Percentiles rank a stretch among this genome's conserved stretches.
These are phyloP conservation scores for Sonneratia alba DNA, from an alignment of 345 rosid species.

Conservation along the genomic window DNA sequence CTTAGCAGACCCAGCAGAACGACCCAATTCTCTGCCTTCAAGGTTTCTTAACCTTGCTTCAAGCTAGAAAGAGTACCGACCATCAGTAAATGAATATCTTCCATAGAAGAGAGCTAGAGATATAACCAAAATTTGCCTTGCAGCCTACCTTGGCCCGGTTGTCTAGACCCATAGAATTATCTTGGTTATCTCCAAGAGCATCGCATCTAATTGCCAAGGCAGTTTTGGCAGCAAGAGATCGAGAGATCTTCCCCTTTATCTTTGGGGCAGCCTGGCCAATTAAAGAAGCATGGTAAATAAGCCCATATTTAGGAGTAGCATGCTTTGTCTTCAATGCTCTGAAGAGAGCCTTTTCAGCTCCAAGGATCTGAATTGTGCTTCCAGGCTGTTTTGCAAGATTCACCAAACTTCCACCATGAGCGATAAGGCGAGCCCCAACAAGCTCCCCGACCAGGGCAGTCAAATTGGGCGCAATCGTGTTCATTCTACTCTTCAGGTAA, in stretches of 20 bases:
- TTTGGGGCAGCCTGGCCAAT: slow-evolving; percentile 87
- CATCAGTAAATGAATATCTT: neutral
- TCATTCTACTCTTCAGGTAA: slow-evolving; percentile 83
- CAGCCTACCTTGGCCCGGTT: slow-evolving; percentile 58
- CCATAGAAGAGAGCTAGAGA: neutral
- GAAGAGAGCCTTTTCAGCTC: slow-evolving; percentile 89
- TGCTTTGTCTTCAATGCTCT: slow-evolving; percentile 93
- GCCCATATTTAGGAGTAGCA: slow-evolving; percentile 82
- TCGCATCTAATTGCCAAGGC: slow-evolving; percentile 69
- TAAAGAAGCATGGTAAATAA: slow-evolving; percentile 84
- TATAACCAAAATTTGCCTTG: neutral
- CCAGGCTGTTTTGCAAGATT: slow-evolving; percentile 96
- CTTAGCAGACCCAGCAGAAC: slow-evolving; percentile 74
- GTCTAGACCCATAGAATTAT: slow-evolving; percentile 72
- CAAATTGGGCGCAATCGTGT: slow-evolving; percentile 85
- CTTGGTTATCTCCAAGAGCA: slow-evolving; percentile 81
- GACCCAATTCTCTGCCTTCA: slow-evolving; percentile 68
- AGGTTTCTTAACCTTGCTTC: slow-evolving; percentile 73
- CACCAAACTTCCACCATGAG: slow-evolving; percentile 87
- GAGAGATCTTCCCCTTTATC: slow-evolving; percentile 73
- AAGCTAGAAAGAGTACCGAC: slow-evolving; percentile 33
- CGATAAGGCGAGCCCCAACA: slow-evolving; percentile 90
- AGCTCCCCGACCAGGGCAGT: slow-evolving; percentile 94
- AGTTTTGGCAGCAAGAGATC: slow-evolving; percentile 85
- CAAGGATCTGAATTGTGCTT: slow-evolving; percentile 86